Evolutionary conservation across 768 basidiomycete genomes (phyloP).

Genomic region (Cantharellus anzutake): DNA sequence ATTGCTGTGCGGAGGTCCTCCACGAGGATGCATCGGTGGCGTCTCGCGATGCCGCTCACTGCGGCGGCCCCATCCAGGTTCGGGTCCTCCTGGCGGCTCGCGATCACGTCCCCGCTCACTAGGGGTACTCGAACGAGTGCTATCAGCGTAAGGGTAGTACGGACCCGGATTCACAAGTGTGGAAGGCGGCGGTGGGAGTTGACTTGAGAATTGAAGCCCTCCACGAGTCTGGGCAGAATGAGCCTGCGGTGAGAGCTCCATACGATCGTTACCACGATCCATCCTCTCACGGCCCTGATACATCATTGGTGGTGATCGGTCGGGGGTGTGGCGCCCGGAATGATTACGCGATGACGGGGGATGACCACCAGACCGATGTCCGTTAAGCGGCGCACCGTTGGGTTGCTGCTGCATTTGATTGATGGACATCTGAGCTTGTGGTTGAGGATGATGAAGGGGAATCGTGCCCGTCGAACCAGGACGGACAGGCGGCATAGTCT

Average conservation of each 20-base stretch:
- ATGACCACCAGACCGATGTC: not conserved
- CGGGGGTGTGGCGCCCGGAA: constrained; percentile 1
- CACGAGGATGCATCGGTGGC: constrained; percentile 17
- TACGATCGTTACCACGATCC: constrained; percentile 1
- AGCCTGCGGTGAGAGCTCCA: not conserved
- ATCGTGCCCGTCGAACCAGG: constrained; percentile 20
- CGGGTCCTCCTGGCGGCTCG: constrained; percentile 19
- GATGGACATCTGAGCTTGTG: constrained; percentile 25
- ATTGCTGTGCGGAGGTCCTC: constrained; percentile 30
- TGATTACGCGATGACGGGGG: constrained; percentile 1
- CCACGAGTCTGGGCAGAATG: not conserved
- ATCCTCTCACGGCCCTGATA: not conserved
- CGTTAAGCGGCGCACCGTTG: not conserved
- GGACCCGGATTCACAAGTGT: not conserved
- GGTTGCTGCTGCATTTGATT: constrained; percentile 18
- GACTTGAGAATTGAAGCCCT: not conserved
- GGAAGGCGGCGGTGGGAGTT: not conserved
- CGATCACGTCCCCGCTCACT: not conserved
- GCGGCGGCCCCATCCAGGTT: constrained; percentile 24
- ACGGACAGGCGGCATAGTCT: constrained; percentile 26
- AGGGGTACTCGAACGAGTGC: not conserved
- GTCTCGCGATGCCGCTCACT: constrained; percentile 21
- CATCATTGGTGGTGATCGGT: constrained; percentile 2
- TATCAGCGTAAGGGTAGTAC: not conserved
- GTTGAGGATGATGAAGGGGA: constrained; percentile 52